These are phyloP conservation scores for Ustilago shanxiensis DNA, from an alignment of 1,284 basidiomycete species.

Conservation along the genomic window DNA sequence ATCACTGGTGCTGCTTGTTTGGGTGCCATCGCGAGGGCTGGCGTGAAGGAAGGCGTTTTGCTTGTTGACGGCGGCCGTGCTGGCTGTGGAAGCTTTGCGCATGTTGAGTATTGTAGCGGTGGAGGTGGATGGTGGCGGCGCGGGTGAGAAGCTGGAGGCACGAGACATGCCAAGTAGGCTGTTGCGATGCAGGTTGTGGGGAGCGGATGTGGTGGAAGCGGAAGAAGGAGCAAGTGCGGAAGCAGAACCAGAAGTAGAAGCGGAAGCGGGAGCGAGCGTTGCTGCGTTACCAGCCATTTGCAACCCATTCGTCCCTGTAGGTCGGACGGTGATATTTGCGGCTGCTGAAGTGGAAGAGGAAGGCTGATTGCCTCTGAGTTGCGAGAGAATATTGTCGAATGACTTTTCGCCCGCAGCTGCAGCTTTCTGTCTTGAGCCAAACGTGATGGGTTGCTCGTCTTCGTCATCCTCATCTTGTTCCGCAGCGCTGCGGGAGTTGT, in stretches of 20 bases:
- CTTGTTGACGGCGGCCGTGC: background rate
- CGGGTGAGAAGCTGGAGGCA: conserved; percentile 49
- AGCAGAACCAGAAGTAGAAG: background rate
- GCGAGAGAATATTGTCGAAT: conserved; percentile 46
- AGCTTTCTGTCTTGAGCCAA: conserved; percentile 44
- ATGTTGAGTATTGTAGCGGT: conserved; percentile 12
- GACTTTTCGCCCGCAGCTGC: conserved; percentile 49
- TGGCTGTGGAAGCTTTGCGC: conserved; percentile 16
- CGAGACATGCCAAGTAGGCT: conserved; percentile 50
- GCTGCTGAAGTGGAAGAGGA: background rate
- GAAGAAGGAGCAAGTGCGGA: conserved; percentile 7
- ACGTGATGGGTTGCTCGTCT: conserved; percentile 39
- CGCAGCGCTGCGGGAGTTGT: background rate
- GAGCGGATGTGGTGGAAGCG: conserved; percentile 7
- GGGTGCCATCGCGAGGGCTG: conserved; percentile 7
- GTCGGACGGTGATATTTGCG: background rate
- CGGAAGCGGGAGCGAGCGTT: conserved; percentile 3
- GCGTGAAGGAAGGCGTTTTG: conserved; percentile 25
- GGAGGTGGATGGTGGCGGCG: conserved; percentile 15
- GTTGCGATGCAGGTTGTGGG: conserved; percentile 18
- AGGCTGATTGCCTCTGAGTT: conserved; percentile 25
- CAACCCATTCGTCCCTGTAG: background rate
- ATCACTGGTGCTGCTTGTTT: background rate
- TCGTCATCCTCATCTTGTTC: conserved; percentile 10
- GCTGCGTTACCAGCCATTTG: background rate